Base-by-base conservation (phyloP, 768 basidiomycete genomes). In the Glaciozyma antarctica region DNA sequence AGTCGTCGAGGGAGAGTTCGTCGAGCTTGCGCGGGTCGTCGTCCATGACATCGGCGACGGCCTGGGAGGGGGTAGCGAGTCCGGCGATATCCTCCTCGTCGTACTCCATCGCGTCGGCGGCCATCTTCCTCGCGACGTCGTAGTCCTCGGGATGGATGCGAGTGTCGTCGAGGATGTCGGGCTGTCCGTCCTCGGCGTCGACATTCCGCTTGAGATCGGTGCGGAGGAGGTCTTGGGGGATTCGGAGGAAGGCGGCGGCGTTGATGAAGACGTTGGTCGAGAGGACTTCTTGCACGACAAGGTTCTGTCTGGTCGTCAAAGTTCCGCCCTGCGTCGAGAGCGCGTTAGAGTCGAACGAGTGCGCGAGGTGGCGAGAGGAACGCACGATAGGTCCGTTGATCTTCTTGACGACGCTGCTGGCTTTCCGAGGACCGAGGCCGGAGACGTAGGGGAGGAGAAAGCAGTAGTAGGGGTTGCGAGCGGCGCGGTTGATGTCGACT, bases 101-200 rank as follows among this genome's bases (percentile, higher is more conserved):
- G n/a, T 90, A 82, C 74, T 97, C 95, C 19, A 98, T 82, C 7
- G 94, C 91, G 77, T 97, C 92, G 24, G 90, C 88, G 45, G 94
- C 94, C 92, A 99, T 95, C 80, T 98, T 97, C 44, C 90, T 86
- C 5, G 95, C 94, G 47, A 98, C 81, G 70, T 97, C 93, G 74
- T 98, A 99, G 77, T 99, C 95, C 75, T 94, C 90, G 9, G 90
- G 90, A 74, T 99, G 95, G 60, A 99, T 90, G 24, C 95, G 88
- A 45, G 93, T 98, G 73, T 86, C 85, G 74, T 99, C 95, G 60
- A 99, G 80, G 6, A 93, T 90, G 76, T 99, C 95, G 13, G 86
- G 82, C 44, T 83, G 83, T 62, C 84, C 81, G 53, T 88, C 87
- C 47, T 84, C 82, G 62, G 84, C 82, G 54, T 84, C 83, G 41